Conservation (phyloP, 371 early-diverging fungal species). For the Mortierella sp. region DNA sequence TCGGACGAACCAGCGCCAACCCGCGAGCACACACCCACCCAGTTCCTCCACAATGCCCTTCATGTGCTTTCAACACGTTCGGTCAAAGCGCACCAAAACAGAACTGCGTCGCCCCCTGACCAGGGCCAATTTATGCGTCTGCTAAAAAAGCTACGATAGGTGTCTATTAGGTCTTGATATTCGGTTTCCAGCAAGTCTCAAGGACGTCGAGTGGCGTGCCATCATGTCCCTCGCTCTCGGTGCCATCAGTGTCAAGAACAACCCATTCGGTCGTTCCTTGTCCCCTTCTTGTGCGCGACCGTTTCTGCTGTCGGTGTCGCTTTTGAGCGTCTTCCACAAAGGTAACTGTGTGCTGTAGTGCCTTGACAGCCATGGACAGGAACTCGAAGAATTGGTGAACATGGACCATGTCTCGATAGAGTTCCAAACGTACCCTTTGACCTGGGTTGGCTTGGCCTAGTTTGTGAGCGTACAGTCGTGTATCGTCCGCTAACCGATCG, state of each 20-base stretch:
- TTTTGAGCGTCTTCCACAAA: slow-evolving; percentile 28
- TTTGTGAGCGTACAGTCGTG: slow-evolving; percentile 33
- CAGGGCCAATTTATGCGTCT: too few species aligned
- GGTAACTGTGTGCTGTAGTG: slow-evolving; percentile 14
- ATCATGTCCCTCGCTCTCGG: slow-evolving; percentile 29
- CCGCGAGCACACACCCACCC: too few species aligned
- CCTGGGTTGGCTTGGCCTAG: slow-evolving; percentile 30
- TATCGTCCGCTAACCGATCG: slow-evolving; percentile 44
- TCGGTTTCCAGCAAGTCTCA: slow-evolving; percentile 25
- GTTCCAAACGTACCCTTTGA: slow-evolving; percentile 29
- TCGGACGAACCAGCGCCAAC: too few species aligned
- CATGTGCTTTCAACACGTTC: too few species aligned
- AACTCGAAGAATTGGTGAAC: slow-evolving; percentile 51
- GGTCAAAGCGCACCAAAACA: too few species aligned
- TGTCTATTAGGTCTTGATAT: background rate
- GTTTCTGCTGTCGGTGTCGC: background rate
- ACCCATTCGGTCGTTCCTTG: slow-evolving; percentile 26
- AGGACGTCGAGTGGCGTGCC: slow-evolving; percentile 12
- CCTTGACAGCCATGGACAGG: slow-evolving; percentile 30
- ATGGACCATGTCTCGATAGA: slow-evolving; percentile 47
- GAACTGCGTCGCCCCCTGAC: background rate
- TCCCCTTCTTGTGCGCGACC: background rate
- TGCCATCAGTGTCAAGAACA: slow-evolving; percentile 23
- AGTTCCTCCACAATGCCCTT: too few species aligned
- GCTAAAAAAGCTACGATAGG: background rate